Evolutionary conservation across 1,284 basidiomycete species (phyloP), one percentile per base, ranked within the genome.

Genomic region (Lignosus rhinocerotis): DNA sequence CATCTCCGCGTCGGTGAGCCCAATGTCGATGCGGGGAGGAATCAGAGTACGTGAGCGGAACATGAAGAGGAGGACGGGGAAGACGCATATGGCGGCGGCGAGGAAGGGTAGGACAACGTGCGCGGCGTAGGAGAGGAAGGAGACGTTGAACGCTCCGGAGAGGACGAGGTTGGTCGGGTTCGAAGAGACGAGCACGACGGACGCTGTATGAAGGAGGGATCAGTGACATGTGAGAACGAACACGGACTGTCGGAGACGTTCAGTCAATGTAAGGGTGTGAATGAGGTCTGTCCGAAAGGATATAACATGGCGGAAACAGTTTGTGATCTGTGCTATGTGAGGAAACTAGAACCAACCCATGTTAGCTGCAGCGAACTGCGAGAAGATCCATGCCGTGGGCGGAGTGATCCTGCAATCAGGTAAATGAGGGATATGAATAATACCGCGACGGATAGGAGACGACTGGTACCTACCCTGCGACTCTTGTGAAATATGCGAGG

Each of bases 401-500:
- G 82, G 80, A 0, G 70, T 68, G 59, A 88, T 84, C 0, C 80
- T 76, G 45, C 16, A 42, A 3, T 8, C 14, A 17, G 39, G 14
- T 8, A 4, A n/a, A 16, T 8, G n/a, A 42, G 3, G 6, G n/a
- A 42, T n/a, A 42, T 42, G 25, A 25, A 25, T 25, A 25, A 14
- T 6, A 14, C 36, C 12, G 36, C 12, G 36, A 6, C 9, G 36
- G 36, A 39, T 6, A 39, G n/a, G 42, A 44, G 42, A 9, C 19
- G 11, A 2, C 14, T 9, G n/a, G n/a, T 6, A 80, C 69, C 33
- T 83, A 81, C 67, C 77, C 80, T 6, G 88, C 84, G 3, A 87
- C 86, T n/a, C 83, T 75, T 0, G 92, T 93, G 63, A 94, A 91
- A 69, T 96, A 95, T 7, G 88, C 88, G 44, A 96, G 74, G 72